phyloP scores from a whole-genome alignment of 164 flowering plant species.

The Paratinospora sagittata region DNA sequence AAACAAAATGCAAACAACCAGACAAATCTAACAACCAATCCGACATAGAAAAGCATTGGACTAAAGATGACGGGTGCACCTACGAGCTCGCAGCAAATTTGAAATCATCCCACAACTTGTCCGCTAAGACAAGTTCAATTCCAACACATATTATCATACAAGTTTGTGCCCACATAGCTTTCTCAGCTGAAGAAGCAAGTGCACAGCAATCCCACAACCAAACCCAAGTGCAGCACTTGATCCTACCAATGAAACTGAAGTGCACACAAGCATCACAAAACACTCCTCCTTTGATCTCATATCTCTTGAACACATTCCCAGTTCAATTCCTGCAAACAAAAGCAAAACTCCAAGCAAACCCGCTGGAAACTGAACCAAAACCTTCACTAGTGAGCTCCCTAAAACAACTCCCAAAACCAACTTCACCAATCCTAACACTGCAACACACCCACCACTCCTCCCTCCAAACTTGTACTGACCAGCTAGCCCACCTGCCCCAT shows the following conservation, averaged over 20 bases:
- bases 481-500: conserved; percentile 82
- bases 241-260: conserved; percentile 65
- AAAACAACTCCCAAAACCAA: conserved; percentile 55
- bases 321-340: conserved; percentile 76
- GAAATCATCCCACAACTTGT: no score
- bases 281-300: conserved; percentile 45
- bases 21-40: no score
- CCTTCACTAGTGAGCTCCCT: conserved; percentile 54
- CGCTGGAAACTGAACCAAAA: conserved; percentile 62
- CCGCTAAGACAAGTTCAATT: no score
- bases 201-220: conserved; percentile 42
- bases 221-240: conserved; percentile 80
- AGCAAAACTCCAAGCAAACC: conserved; percentile 79
- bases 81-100: no score
- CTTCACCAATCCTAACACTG: conserved; percentile 58
- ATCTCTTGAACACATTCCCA: conserved; percentile 75
- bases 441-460: conserved; percentile 79
- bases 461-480: conserved; percentile 92
- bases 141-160: not conserved
- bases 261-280: conserved; percentile 60
- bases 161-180: conserved; percentile 11
- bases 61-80: no score
- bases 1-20: no score
- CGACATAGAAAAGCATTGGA: no score
- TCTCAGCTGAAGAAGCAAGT: conserved; percentile 43